Conservation (phyloP, 768 basidiomycete genomes). For the Panaeolus cyanescens region DNA sequence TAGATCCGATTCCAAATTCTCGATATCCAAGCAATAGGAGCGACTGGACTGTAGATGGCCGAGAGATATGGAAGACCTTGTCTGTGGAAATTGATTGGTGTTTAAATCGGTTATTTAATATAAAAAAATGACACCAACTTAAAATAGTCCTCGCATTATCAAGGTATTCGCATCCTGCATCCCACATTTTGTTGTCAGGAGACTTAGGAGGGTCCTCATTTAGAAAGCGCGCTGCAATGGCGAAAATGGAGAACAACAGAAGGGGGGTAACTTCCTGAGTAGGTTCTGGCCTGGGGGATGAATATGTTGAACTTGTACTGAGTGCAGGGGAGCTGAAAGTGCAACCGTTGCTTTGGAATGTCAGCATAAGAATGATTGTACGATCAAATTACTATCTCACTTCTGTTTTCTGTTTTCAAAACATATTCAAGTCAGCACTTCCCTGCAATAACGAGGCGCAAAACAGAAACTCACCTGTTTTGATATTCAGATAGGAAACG, state of each 20-base stretch:
- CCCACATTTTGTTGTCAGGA: conserved; percentile 63
- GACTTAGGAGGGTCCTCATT: conserved; percentile 49
- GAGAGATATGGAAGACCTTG: conserved; percentile 64
- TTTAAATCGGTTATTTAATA: conserved; percentile 11
- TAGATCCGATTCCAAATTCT: conserved; percentile 81
- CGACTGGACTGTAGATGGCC: conserved; percentile 79
- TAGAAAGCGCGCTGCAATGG: conserved; percentile 75
- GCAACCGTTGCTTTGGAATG: conserved; percentile 17
- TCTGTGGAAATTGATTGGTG: conserved; percentile 37
- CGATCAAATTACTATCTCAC: conserved; percentile 5
- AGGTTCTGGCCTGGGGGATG: conserved; percentile 49
- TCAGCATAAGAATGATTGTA: neutral
- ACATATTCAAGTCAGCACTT: neutral
- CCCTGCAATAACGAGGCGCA: neutral
- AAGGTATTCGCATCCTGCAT: conserved; percentile 67
- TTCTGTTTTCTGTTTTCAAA: conserved; percentile 15
- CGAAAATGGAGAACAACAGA: conserved; percentile 78
- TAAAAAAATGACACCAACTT: conserved; percentile 39
- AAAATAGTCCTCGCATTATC: conserved; percentile 63
- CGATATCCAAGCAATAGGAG: conserved; percentile 78
- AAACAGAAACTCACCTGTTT: conserved; percentile 37
- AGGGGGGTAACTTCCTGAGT: conserved; percentile 69
- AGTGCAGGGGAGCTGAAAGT: conserved; percentile 29
- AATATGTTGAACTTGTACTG: conserved; percentile 24
- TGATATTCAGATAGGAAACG: conserved; percentile 69